Percentiles rank a stretch among this genome's conserved stretches.
Evolutionary conservation across 2,329 filamentous ascomycete genomes (phyloP).

Genomic region (Zasmidium angulare): DNA sequence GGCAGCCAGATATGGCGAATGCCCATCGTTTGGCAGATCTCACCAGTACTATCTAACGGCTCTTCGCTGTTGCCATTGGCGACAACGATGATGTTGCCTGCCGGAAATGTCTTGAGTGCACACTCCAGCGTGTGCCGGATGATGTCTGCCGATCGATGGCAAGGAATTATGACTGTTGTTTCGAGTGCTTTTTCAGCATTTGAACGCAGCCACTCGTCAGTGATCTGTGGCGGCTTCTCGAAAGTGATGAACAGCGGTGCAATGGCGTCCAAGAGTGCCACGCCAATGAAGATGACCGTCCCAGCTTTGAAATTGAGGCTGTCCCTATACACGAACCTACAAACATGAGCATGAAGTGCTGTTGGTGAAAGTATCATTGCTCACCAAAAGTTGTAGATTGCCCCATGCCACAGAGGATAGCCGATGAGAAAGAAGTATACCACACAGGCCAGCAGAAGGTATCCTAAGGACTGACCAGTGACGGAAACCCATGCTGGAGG

Average conservation of each 20-base stretch:
- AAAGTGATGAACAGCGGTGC: conserved; percentile 13
- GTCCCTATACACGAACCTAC: background rate
- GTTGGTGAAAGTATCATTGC: too few relatives aligned
- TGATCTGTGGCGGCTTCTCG: background rate
- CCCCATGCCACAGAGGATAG: background rate
- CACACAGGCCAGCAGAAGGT: background rate
- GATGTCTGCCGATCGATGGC: conserved; percentile 47
- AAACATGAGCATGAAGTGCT: too few relatives aligned
- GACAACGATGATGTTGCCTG: conserved; percentile 48
- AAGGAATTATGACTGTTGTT: conserved; percentile 40
- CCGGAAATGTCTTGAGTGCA: conserved; percentile 48
- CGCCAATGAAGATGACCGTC: background rate
- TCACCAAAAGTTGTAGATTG: conserved; percentile 2
- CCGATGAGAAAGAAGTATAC: conserved; percentile 2
- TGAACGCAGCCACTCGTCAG: background rate
- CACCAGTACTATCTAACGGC: conserved; percentile 50
- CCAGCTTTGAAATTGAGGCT: background rate
- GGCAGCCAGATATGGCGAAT: conserved; percentile 53
- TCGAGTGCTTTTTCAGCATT: conserved; percentile 1
- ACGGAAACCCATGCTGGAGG: background rate
- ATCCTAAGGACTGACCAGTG: background rate
- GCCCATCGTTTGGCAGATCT: conserved; percentile 44
- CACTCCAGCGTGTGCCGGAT: conserved; percentile 46
- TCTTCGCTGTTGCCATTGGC: conserved; percentile 51
- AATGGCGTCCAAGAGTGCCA: conserved; percentile 1